Evolutionary conservation across 2,329 filamentous ascomycete species (phyloP).

Genomic region (Colletotrichum musae): DNA sequence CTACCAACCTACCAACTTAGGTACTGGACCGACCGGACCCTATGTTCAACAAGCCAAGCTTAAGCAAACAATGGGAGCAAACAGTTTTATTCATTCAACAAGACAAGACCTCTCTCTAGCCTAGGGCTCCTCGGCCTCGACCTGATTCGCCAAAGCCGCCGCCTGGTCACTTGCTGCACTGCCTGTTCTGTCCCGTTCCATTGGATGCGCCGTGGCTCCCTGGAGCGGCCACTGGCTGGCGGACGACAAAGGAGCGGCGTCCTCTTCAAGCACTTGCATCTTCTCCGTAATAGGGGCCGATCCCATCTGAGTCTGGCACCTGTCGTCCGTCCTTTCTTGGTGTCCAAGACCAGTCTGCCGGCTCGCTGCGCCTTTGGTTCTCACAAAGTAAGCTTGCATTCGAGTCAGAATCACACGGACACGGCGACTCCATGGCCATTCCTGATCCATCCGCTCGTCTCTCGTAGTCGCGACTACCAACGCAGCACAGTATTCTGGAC

Average conservation of each 20-base stretch:
- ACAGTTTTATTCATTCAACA: background rate
- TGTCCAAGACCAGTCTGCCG: background rate
- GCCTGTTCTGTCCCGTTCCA: background rate
- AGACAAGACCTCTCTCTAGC: too few species aligned
- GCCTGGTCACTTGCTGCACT: background rate
- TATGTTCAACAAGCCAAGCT: conserved; percentile 1
- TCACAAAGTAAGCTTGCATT: background rate
- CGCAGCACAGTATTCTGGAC: background rate
- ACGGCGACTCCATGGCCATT: conserved; percentile 26
- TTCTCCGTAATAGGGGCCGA: conserved; percentile 21
- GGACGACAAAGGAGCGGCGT: conserved; percentile 23
- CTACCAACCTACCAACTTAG: background rate
- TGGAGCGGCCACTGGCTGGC: background rate
- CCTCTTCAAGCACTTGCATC: conserved; percentile 9
- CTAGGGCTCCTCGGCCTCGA: background rate
- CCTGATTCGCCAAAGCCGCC: background rate
- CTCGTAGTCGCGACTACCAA: background rate
- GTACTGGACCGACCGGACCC: background rate
- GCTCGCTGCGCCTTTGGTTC: conserved; percentile 9
- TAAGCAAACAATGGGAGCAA: conserved; percentile 28
- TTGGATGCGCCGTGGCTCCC: background rate
- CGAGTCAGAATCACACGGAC: conserved; percentile 10
- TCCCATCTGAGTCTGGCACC: conserved; percentile 15
- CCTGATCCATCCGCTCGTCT: conserved; percentile 14
- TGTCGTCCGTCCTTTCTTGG: conserved; percentile 22